Percentiles rank a stretch among this genome's conserved stretches.
Conservation (phyloP, 805 yeast genomes). For the Blastobotrys americana region DNA sequence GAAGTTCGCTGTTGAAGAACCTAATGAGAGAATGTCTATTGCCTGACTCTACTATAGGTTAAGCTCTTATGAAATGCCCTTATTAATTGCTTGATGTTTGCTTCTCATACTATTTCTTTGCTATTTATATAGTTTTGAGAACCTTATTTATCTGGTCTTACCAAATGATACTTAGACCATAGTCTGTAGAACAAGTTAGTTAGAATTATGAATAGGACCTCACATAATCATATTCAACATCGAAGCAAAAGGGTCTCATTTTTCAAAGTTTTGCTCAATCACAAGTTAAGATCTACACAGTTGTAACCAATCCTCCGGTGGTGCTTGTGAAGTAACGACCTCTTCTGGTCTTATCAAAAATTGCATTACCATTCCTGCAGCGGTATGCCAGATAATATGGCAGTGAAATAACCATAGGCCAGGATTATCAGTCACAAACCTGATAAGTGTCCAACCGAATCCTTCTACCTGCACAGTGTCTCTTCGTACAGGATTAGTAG, state of each 20-base stretch:
- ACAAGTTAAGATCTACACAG: slow-evolving; percentile 14
- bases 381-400: slow-evolving; percentile 91
- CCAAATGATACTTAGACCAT: too few species aligned
- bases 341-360: slow-evolving; percentile 22
- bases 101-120: too few species aligned
- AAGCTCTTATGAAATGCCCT: too few species aligned
- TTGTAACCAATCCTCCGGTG: slow-evolving; percentile 26
- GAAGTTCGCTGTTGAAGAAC: slow-evolving; percentile 53
- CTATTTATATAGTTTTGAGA: too few species aligned
- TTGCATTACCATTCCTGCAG: slow-evolving; percentile 59
- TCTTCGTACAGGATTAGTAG: slow-evolving; percentile 48
- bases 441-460: slow-evolving; percentile 43
- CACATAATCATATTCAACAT: too few species aligned
- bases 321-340: slow-evolving; percentile 15
- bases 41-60: slow-evolving; percentile 1
- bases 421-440: slow-evolving; percentile 81
- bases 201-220: background rate
- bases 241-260: too few species aligned
- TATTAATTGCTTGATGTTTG: too few species aligned
- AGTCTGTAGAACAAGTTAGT: background rate
- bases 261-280: slow-evolving; percentile 6
- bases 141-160: too few species aligned
- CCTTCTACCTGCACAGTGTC: slow-evolving; percentile 70
- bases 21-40: slow-evolving; percentile 14
- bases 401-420: slow-evolving; percentile 96